Base-by-base conservation (phyloP, 208 protist species). In the Leishmania martiniquensis region DNA sequence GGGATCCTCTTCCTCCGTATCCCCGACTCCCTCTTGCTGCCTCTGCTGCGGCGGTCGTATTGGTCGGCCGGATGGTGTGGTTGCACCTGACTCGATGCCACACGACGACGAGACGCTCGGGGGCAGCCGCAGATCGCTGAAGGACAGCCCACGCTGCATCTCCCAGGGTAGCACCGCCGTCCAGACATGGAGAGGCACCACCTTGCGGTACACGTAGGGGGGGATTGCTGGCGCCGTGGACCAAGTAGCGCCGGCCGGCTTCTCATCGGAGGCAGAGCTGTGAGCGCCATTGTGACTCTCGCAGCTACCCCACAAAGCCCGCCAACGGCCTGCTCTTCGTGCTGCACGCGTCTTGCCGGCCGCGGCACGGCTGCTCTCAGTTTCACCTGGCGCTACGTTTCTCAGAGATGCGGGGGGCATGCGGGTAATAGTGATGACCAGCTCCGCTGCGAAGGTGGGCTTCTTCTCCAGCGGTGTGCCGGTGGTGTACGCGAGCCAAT, bases 141-240 rank as follows among this genome's bases (percentile, higher is more conserved):
- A 81, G 20, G 93, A 97, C 25, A 97, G 89, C 15, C 93, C 93
- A 6, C 91, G 88, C 76, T 95, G 91, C 83, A 95, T 88, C 78
- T 97, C 91, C 91, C 93, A 97, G 15, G 93, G 93, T 73, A 97
- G 85, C 75, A 97, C 81, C 25, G 93, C 85, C 13, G 93, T 91
- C 90, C 91, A 97, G 66, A 97, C 78, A 20, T 76, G 78, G 77
- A 97, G 77, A 22, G 91, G 91, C 51, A 97, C 80, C 9, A 76
- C 71, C 47, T 83, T 86, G 54, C 52, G 74, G 57, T 80, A 84
- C 29, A 84, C 80, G 44, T 60, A 62, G 0, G 75, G 80, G 22
- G 71, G 49, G 51, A 17, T 60, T 49, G 10, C 32, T 17, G 34
- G 45, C 15, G 45, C 34, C 45, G 70, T 34, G 15, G 52, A 57